phyloP scores from a whole-genome alignment of 345 rosid genomes.

The Acer campestre region DNA sequence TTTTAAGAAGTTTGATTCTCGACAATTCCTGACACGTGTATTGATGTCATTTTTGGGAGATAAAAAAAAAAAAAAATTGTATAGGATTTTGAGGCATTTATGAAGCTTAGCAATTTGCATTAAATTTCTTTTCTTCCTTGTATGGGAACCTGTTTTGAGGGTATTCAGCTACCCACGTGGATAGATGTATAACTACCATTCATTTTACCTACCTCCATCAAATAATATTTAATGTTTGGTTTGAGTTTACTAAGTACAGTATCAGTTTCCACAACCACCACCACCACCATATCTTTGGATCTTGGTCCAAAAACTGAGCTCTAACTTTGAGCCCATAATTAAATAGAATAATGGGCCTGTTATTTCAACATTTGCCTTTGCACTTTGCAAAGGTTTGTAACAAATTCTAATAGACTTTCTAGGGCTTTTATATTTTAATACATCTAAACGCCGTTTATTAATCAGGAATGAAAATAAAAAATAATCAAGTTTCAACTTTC shows the following conservation, averaged over 20 bases:
- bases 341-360: not conserved
- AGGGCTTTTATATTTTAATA: no score
- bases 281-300: not conserved
- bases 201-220: constrained; percentile 25
- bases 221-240: not conserved
- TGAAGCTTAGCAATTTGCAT: not conserved
- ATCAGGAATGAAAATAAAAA: no score
- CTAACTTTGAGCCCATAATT: not conserved
- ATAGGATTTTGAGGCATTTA: not conserved
- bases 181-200: constrained; percentile 23
- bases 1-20: not conserved
- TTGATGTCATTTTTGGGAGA: no score
- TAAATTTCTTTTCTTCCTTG: not conserved
- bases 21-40: no score
- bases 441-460: no score
- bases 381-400: no score
- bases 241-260: not conserved
- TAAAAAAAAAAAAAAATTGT: not conserved
- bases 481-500: no score
- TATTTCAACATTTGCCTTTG: no score
- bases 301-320: not conserved
- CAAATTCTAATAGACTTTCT: no score
- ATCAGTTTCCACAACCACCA: not conserved
- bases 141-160: not conserved
- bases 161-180: constrained; percentile 22